Percentiles rank a stretch among this genome's conserved stretches.
phyloP scores from a whole-genome alignment of 371 early-diverging fungal genomes.

The Apophysomyces trapeziformis region DNA sequence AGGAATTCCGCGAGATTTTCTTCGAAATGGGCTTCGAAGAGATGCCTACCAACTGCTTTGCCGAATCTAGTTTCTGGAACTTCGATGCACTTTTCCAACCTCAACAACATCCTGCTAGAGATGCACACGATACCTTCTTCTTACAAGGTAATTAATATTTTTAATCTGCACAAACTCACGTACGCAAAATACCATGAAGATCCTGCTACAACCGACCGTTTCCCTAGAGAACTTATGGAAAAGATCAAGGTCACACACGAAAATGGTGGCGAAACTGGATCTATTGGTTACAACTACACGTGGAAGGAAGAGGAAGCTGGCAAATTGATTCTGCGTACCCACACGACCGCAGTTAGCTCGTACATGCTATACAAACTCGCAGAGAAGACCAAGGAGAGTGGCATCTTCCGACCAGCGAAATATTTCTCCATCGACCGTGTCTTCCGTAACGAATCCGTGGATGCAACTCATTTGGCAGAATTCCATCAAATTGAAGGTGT shows the following conservation, averaged over 20 bases:
- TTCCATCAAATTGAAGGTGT: slow-evolving; percentile 99
- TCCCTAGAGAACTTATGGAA: slow-evolving; percentile 91
- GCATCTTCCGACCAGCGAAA: slow-evolving; percentile 91
- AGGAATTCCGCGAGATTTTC: slow-evolving; percentile 99
- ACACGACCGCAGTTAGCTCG: slow-evolving; percentile 98
- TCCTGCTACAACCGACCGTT: slow-evolving; percentile 78
- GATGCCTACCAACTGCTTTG: slow-evolving; percentile 99
- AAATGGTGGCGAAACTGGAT: slow-evolving; percentile 94
- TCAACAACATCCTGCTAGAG: slow-evolving; percentile 99
- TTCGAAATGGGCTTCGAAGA: slow-evolving; percentile 99
- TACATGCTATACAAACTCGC: slow-evolving; percentile 95
- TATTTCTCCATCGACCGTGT: slow-evolving; percentile 99
- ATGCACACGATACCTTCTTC: slow-evolving; percentile 99
- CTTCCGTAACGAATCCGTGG: slow-evolving; percentile 99
- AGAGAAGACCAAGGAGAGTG: slow-evolving; percentile 69
- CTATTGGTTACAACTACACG: slow-evolving; percentile 93
- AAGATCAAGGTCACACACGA: slow-evolving; percentile 93
- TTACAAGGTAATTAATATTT: slow-evolving; percentile 56
- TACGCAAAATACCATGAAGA: slow-evolving; percentile 42
- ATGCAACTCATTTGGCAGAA: slow-evolving; percentile 99
- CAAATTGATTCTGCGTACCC: slow-evolving; percentile 97
- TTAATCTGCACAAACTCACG: background rate
- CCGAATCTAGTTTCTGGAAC: slow-evolving; percentile 99
- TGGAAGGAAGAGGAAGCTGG: slow-evolving; percentile 97
- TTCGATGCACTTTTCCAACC: slow-evolving; percentile 99